Base-by-base conservation (phyloP, 495 filamentous ascomycete genomes). In the Penicillium steckii region DNA sequence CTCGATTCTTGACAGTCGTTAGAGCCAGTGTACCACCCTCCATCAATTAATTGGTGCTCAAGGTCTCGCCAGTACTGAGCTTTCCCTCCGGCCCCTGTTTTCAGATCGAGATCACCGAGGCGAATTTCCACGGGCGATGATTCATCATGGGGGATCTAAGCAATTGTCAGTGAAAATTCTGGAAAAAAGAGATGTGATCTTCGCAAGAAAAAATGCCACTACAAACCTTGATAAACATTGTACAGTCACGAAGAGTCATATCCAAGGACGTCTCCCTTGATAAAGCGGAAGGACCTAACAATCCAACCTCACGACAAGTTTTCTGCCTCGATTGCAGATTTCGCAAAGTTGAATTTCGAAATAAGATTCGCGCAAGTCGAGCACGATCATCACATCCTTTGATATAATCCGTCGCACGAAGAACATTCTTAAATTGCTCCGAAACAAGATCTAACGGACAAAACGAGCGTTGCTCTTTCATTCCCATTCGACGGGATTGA, bases 171-270 rank as follows among this genome's bases (percentile, higher is more conserved):
- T 40, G 1, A 21, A 23, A 8, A 22, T 9, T 68, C 17, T 26
- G 4, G 23, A 35, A 46, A n/a, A 51, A 26, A 42, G 10, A 48
- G 23, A 13, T 3, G 29, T 45, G 9, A 33, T 5, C 38, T 44
- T 17, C 4, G n/a, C n/a, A 35, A 8, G 1, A 24, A 15, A 29
- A 23, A 43, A 37, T 8, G 9, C 4, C n/a, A 26, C 30, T 25
- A 46, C 71, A 70, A 57, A 90, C 78, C 71, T 81, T 83, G 42
- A 95, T 65, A 64, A 88, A 97, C 52, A 94, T 77, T 0, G 89
- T 91, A 66, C 91, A 92, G 69, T 98, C 93, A 43, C 93, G 72
- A 44, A 97, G 57, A 19, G 92, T 95, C 92, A 96, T 97, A 13
- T 89, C 89, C 18, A 79, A 59, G 1, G 69, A 75, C 42, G 67